Conservation (phyloP, 176 grass and related monocot species). For the Phragmites australis region DNA sequence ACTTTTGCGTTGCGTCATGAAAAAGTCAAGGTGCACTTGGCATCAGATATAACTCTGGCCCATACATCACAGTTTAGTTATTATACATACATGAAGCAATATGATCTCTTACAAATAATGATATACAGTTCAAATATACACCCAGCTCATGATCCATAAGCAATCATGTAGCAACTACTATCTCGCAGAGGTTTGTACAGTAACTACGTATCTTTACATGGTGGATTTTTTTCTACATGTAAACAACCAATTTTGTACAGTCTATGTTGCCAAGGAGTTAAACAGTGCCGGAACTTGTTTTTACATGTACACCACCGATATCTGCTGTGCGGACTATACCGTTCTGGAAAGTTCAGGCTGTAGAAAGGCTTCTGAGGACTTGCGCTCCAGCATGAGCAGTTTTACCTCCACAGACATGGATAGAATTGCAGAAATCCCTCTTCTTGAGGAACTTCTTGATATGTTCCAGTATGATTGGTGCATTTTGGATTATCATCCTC, state of each 20-base stretch:
- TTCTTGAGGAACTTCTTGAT: constrained; percentile 56
- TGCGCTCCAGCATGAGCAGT: constrained; percentile 1
- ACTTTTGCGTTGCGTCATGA: neutral
- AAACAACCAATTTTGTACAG: neutral
- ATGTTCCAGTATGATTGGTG: constrained; percentile 48
- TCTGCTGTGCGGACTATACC: neutral
- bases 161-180: neutral
- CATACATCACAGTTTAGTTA: neutral
- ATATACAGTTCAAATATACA: neutral
- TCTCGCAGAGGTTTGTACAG: neutral
- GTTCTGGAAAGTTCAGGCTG: neutral
- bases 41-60: neutral
- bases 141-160: neutral
- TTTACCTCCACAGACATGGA: constrained; percentile 56
- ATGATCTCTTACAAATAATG: neutral
- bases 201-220: constrained; percentile 20
- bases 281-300: neutral
- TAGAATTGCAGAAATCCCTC: constrained; percentile 58
- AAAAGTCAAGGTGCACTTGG: neutral
- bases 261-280: neutral
- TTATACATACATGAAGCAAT: neutral
- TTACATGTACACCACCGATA: neutral
- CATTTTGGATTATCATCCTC: constrained; percentile 61
- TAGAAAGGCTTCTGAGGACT: neutral
- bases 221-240: constrained; percentile 7